These are phyloP conservation scores for Brasenia schreberi DNA, from an alignment of 164 flowering plant species.

Conservation along the genomic window DNA sequence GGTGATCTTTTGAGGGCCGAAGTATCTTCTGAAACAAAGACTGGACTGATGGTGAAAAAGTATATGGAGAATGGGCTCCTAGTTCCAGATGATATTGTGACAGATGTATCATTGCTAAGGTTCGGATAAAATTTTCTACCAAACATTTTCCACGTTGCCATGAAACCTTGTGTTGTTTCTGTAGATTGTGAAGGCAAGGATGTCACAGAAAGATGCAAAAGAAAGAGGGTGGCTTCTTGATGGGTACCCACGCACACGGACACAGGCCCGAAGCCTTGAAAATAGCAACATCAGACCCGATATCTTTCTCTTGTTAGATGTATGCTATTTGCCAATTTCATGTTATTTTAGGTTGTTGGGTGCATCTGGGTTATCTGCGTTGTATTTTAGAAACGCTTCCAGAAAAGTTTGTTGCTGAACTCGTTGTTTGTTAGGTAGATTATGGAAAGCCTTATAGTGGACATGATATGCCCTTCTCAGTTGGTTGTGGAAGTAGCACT, in stretches of 20 bases:
- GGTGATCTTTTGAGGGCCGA: conserved; percentile 92
- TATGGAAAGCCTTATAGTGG: too few species aligned
- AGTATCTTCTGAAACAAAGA: conserved; percentile 74
- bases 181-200: conserved; percentile 73
- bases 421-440: too few species aligned
- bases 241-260: conserved; percentile 69
- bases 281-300: conserved; percentile 60
- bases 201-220: conserved; percentile 63
- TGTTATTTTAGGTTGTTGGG: not conserved
- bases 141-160: not conserved
- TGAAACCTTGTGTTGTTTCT: conserved; percentile 1
- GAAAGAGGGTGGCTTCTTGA: conserved; percentile 95
- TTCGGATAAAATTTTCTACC: too few species aligned
- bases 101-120: conserved; percentile 27
- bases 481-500: too few species aligned
- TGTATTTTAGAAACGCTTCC: too few species aligned
- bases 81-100: conserved; percentile 93
- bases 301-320: conserved; percentile 55
- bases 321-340: conserved; percentile 19
- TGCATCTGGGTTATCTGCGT: too few species aligned
- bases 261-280: conserved; percentile 80
- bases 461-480: too few species aligned
- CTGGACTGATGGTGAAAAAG: conserved; percentile 79
- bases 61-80: conserved; percentile 72
- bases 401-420: too few species aligned